Evolutionary conservation across 2,329 filamentous ascomycete species (phyloP), one percentile per base, ranked within the genome.

Genomic region (Ophiostoma fasciatum): DNA sequence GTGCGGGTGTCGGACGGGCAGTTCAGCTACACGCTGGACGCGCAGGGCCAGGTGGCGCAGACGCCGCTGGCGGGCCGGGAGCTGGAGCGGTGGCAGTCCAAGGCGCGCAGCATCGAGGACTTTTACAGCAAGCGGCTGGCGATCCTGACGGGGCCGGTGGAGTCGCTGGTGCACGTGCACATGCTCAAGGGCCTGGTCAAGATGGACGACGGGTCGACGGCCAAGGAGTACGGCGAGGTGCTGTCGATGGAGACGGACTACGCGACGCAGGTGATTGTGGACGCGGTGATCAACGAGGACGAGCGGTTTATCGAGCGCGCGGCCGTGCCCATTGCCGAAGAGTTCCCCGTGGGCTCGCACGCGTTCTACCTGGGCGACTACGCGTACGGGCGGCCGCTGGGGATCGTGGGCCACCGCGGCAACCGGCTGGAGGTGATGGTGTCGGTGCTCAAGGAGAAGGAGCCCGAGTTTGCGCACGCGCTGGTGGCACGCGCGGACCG

Each of bases 321-420:
- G 11, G 87, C 90, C n/a, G 52, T 93, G 5, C 81, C 88, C 1
- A 78, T 98, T 23, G 80, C 87, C 46, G 78, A 94, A 54, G 90
- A 98, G 50, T 96, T 94, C 44, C 87, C 90, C 0, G 59, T 77
- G 37, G 78, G 76, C 27, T 82, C 83, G 2, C 73, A 78, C 38
- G 85, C 82, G 1, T 98, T 98, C 61, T 96, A 94, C 64, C 63
- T 98, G 3, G 90, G 90, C 31, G 87, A 94, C 26, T 92, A 80
- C 58, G 83, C 84, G 36, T 96, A 93, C 49, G 90, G 90, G 13
- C 74, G 87, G 26, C 88, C 90, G 4, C 62, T 94, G n/a, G 77
- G 90, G 53, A 75, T 98, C 17, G 70, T 72, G 18, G 74, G 73
- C 2, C 83, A 96, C 50, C 64, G 66, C 13, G 66, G 72, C 40